Evolutionary conservation across 2,329 filamentous ascomycete species (phyloP), one percentile per base, ranked within the genome.

Genomic region (Fusarium xyrophilum): DNA sequence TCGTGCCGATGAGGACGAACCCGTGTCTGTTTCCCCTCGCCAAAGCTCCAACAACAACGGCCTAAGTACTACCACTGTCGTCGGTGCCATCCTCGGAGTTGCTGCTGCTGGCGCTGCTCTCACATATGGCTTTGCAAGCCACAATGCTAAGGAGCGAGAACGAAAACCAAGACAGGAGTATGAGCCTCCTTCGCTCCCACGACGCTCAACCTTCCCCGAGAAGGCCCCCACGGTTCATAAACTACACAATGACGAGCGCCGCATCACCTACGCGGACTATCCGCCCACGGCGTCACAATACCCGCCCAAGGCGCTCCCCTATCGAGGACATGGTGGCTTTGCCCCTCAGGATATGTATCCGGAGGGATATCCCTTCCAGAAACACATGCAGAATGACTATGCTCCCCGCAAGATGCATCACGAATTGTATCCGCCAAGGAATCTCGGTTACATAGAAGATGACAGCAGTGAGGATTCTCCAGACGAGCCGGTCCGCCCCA

Each of bases 41-140:
- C 73, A 82, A 64, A 79, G 76, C 53, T 77, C 79, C 30, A 77
- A 70, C 55, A 75, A 78, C 21, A 76, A 73, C 59, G 80, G 86
- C 7, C 79, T 86, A 39, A 84, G 82, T 51, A 83, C 87, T 40
- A 89, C 89, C 69, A 86, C 88, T 23, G 84, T 94, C 42, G 84
- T 96, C 46, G 91, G 93, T 11, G 91, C 91, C 11, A 82, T 96
- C 14, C 84, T 97, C 50, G 93, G 92, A 43, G 92, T 91, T 33
- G 92, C 92, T 19, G 92, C 92, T n/a, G 92, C 92, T 21, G 90
- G 81, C 17, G 82, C 82, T 27, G 82, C 82, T n/a, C 65, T 86
- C 25, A 83, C 92, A 13, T 97, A 96, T 78, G 89, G 88, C 25
- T 89, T 93, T 81, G 84, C 88, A 67, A 74, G 65, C 21, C 70